Base-by-base conservation (phyloP, 768 basidiomycete species). In the Tylopilus felleus region DNA sequence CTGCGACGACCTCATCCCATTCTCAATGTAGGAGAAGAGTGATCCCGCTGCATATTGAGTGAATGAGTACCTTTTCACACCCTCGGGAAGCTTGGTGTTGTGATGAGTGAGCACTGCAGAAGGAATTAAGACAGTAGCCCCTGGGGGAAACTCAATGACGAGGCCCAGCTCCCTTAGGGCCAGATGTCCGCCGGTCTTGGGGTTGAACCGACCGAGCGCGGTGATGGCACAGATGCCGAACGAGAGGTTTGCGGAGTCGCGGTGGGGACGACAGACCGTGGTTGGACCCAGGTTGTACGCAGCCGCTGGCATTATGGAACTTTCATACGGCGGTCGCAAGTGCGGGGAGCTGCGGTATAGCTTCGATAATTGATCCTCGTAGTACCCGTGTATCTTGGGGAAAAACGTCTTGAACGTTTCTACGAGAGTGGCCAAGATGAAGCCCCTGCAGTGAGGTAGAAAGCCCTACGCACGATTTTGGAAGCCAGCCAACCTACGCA, bases 201-300 rank as follows among this genome's bases (percentile, higher is more conserved):
- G 45, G 5, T 42, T 1, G 7, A 47, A 56, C 1, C 1, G 0
- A 0, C 59, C 58, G 0, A 60, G 48, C 0, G 45, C 51, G 0
- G 45, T 60, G 6, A 60, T 53, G 4, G 2, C 0, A 2, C 59
- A 60, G 1, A 60, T 56, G 0, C 53, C 51, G 4, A 56, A 60
- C 0, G 50, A 52, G 0, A 60, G 6, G 29, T 60, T 60, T 0
- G 39, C 47, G 0, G 40, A 52, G 8, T 60, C 58, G 0, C 29
- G 17, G 3, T 60, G 58, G 0, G 50, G 50, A 0, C 1, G 9
- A 8, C 59, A 60, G 0, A 60, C 35, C 0, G 33, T 60, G 0
- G 5, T 29, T 1, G 50, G 50, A 0, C 57, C 47, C 0, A 60
- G 39, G 23, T 60, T 60, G 17, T 17, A 55, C 0, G 50, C 47